These are phyloP conservation scores for Yamadazyma friedrichii DNA, from an alignment of 1,139 yeast species.

Conservation along the genomic window DNA sequence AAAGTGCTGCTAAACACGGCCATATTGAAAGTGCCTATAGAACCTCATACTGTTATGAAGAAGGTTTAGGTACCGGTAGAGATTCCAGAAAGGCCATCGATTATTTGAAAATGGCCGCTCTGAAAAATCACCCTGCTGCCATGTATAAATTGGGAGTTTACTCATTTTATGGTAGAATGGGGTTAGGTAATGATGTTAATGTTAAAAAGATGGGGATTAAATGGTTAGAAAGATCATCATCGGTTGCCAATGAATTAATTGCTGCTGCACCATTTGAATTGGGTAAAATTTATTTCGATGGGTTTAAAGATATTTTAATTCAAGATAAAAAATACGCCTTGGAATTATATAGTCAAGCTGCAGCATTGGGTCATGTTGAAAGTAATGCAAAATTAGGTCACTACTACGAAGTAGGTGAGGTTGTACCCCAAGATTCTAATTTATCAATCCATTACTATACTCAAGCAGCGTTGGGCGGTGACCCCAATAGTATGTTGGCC, in stretches of 20 bases:
- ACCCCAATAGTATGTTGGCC: constrained; percentile 86
- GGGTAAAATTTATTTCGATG: constrained; percentile 79
- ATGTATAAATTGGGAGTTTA: constrained; percentile 90
- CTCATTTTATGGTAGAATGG: constrained; percentile 82
- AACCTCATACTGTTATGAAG: constrained; percentile 87
- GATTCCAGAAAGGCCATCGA: constrained; percentile 86
- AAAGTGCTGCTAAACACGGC: constrained; percentile 89
- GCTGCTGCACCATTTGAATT: constrained; percentile 93
- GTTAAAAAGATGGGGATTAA: constrained; percentile 86
- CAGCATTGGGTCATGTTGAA: constrained; percentile 81
- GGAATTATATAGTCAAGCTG: constrained; percentile 84
- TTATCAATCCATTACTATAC: constrained; percentile 91
- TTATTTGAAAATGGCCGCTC: constrained; percentile 82
- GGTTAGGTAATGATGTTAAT: constrained; percentile 62
- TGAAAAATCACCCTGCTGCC: constrained; percentile 91
- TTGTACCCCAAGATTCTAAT: constrained; percentile 79
- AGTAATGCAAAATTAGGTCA: constrained; percentile 80
- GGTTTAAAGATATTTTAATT: constrained; percentile 84
- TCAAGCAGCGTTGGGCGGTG: constrained; percentile 85
- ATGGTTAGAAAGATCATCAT: constrained; percentile 88
- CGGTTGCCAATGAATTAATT: constrained; percentile 78
- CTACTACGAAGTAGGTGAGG: constrained; percentile 79
- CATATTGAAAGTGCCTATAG: constrained; percentile 91
- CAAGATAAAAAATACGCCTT: constrained; percentile 82
- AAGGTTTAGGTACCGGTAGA: constrained; percentile 88